phyloP scores from a whole-genome alignment of 164 flowering plant genomes.

The Buxus sempervirens region DNA sequence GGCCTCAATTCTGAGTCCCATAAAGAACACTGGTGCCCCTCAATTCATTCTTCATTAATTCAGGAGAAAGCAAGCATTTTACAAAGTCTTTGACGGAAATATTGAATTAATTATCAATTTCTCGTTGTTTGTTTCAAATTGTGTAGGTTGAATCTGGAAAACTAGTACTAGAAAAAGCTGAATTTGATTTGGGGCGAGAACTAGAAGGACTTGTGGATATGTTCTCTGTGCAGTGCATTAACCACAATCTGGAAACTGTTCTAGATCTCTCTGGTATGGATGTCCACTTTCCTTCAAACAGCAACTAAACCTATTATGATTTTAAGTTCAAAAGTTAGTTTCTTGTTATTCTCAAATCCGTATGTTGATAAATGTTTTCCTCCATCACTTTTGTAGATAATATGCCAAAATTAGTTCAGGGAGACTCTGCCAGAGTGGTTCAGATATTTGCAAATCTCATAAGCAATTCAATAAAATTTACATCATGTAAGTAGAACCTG shows the following conservation, averaged over 20 bases:
- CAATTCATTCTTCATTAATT: too few species aligned
- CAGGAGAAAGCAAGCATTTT: too few species aligned
- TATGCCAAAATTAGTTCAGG: slow-evolving; percentile 76
- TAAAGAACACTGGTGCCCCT: too few species aligned
- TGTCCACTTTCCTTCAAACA: background rate
- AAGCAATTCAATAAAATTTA: slow-evolving; percentile 95
- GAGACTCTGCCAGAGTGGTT: slow-evolving; percentile 94
- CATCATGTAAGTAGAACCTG: slow-evolving; percentile 60
- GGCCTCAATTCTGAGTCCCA: too few species aligned
- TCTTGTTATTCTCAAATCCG: background rate
- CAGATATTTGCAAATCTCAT: slow-evolving; percentile 93
- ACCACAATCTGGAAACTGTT: slow-evolving; percentile 83
- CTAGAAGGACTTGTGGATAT: slow-evolving; percentile 95
- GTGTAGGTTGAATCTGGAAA: slow-evolving; percentile 93
- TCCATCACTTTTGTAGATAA: slow-evolving; percentile 56
- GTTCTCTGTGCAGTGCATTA: slow-evolving; percentile 93
- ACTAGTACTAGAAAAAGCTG: slow-evolving; percentile 83
- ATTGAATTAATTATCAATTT: background rate
- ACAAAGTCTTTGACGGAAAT: background rate
- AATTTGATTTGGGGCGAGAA: slow-evolving; percentile 90
- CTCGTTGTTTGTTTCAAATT: background rate
- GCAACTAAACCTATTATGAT: too few species aligned
- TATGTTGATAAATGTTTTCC: background rate
- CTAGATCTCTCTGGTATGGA: slow-evolving; percentile 82
- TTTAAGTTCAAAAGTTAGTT: too few species aligned